Conservation (phyloP, 2,329 filamentous ascomycete species). For the Alternaria sp. region DNA sequence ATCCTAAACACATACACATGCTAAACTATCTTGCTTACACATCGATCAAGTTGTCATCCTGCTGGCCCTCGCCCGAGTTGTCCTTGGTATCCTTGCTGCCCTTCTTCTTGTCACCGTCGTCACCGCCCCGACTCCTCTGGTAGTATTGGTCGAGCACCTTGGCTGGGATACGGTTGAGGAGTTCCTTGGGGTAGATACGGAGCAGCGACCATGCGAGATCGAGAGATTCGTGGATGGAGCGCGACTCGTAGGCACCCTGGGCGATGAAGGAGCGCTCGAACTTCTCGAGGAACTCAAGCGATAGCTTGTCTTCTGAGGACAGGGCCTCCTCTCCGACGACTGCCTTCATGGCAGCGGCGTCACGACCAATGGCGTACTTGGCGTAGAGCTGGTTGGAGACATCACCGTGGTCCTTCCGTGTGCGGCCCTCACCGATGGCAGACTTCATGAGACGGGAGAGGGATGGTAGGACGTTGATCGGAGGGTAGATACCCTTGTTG, state of each 20-base stretch:
- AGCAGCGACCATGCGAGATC: conserved; percentile 96
- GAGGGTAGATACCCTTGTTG: conserved; percentile 98
- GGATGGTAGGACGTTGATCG: conserved; percentile 97
- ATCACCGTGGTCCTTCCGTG: conserved; percentile 94
- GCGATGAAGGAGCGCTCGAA: conserved; percentile 95
- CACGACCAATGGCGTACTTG: conserved; percentile 98
- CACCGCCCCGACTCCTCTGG: conserved; percentile 49
- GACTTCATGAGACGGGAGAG: conserved; percentile 99
- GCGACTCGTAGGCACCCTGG: conserved; percentile 90
- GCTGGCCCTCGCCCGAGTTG: conserved; percentile 45
- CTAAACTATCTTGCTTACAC: conserved; percentile 30
- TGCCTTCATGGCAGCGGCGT: conserved; percentile 98
- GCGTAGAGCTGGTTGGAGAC: conserved; percentile 99
- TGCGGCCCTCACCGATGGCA: conserved; percentile 96
- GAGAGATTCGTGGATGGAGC: conserved; percentile 89
- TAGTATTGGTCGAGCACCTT: conserved; percentile 62
- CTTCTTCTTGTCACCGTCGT: conserved; percentile 48
- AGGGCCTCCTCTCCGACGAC: conserved; percentile 98
- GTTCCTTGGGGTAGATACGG: conserved; percentile 96
- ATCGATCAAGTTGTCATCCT: conserved; percentile 50
- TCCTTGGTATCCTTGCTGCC: conserved; percentile 52
- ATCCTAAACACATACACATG: conserved; percentile 6
- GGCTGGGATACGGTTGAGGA: conserved; percentile 80
- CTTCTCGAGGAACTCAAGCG: conserved; percentile 97
- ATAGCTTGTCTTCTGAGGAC: conserved; percentile 95